Evolutionary conservation across 371 early-diverging fungal genomes (phyloP), one percentile per base, ranked within the genome.

Genomic region (Funneliformis caledonium): DNA sequence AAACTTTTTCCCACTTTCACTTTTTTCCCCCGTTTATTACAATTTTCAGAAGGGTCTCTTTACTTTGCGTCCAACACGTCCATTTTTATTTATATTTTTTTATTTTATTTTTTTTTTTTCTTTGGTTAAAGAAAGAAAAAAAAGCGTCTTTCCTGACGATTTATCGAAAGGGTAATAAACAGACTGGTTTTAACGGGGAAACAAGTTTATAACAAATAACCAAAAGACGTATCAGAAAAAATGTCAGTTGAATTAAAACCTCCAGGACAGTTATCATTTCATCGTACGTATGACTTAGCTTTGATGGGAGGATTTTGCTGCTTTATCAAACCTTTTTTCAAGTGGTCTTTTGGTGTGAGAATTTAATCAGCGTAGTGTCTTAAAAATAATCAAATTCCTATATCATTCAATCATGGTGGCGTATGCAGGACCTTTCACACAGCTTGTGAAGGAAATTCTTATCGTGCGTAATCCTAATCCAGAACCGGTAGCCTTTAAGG

Each of bases 401-500:
- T 10, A 31, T 10, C 60, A 33, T 50, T 26, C 31, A 37, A 37
- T 37, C 37, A 37, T 37, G 37, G 37, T 42, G 62, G 31, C 48
- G 22, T 12, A 16, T 82, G 31, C 87, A 94, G 94, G 94, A 65
- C 97, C 97, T 12, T 92, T 96, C 83, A 92, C 92, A 61, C 82
- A 86, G 26, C 84, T 89, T 65, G 89, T 90, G 73, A 91, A 92
- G 79, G 90, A 91, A 82, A 84, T 84, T 16, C 87, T 97, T 65
- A 81, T 82, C 33, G 87, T 97, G 80, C 87, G 85, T 61, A 97
- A 97, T 88, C 85, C 89, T 43, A 88, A 91, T 76, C 87, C 89
- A 81, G 82, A 88, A 59, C 90, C 95, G 0, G 87, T 94, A 50
- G 93, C 95, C 12, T 99, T 97, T 88, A 98, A 99, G 87, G 95